A percentile compares a stretch with the other conserved stretches of the same genome.
Evolutionary conservation across 2,329 filamentous ascomycete species (phyloP).

Genomic region (Amesomyces nigricolor): DNA sequence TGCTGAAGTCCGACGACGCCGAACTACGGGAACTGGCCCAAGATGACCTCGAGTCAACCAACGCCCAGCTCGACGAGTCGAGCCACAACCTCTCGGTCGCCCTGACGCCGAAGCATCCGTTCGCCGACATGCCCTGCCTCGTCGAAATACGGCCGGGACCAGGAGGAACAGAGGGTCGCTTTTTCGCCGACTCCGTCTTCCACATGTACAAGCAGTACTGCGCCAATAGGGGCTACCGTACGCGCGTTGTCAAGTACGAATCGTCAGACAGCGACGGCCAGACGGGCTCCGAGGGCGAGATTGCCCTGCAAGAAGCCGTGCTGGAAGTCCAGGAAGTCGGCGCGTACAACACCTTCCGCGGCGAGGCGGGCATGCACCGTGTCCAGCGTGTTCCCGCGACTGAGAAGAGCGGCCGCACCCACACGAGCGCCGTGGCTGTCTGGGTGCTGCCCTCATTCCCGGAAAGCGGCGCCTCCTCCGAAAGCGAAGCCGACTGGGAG

Average conservation of each 20-base stretch:
- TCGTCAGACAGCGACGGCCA: slow-evolving; percentile 59
- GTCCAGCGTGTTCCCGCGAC: slow-evolving; percentile 92
- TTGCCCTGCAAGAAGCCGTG: slow-evolving; percentile 77
- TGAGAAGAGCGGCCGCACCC: slow-evolving; percentile 83
- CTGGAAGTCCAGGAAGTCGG: slow-evolving; percentile 73
- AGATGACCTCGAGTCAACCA: slow-evolving; percentile 73
- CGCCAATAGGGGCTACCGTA: slow-evolving; percentile 58
- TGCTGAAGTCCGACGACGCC: slow-evolving; percentile 48
- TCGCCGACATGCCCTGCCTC: slow-evolving; percentile 82
- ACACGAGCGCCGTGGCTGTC: slow-evolving; percentile 88
- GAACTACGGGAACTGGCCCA: slow-evolving; percentile 73
- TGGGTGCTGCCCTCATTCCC: slow-evolving; percentile 86
- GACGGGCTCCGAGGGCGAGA: slow-evolving; percentile 53
- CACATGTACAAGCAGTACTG: slow-evolving; percentile 87
- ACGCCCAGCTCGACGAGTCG: slow-evolving; percentile 55
- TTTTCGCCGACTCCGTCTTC: slow-evolving; percentile 82
- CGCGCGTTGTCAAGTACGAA: slow-evolving; percentile 70
- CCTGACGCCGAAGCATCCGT: slow-evolving; percentile 82
- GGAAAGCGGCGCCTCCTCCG: slow-evolving; percentile 44
- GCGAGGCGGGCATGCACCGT: slow-evolving; percentile 89
- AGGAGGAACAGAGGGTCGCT: slow-evolving; percentile 82
- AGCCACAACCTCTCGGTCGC: slow-evolving; percentile 65
- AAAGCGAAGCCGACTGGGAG: slow-evolving; percentile 55
- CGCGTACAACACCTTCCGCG: slow-evolving; percentile 74
- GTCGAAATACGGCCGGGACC: slow-evolving; percentile 89